Percentiles rank a stretch among this genome's conserved stretches.
phyloP scores from a whole-genome alignment of 768 basidiomycete species.

The Collybia mongolica region DNA sequence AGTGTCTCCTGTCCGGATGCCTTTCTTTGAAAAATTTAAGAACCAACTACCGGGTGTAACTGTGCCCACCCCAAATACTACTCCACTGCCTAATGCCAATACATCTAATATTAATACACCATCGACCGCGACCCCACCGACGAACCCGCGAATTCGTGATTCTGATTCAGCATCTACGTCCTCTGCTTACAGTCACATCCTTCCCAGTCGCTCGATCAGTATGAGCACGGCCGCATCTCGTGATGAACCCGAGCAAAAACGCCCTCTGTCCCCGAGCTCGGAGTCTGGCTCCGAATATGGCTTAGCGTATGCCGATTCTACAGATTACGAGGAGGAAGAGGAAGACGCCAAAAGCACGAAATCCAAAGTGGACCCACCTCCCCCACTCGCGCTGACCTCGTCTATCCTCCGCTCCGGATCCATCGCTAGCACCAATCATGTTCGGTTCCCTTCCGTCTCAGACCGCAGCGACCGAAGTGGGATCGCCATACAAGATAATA shows the following conservation, averaged over 20 bases:
- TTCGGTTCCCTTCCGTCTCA: slow-evolving; percentile 17
- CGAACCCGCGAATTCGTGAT: slow-evolving; percentile 1
- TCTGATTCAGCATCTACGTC: slow-evolving; percentile 6
- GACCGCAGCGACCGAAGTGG: slow-evolving; percentile 7
- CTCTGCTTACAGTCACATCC: slow-evolving; percentile 10
- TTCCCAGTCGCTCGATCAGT: slow-evolving; percentile 8
- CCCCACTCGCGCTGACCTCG: slow-evolving; percentile 18
- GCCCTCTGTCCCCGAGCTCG: slow-evolving; percentile 23
- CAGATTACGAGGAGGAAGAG: slow-evolving; percentile 38
- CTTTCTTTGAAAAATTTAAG: slow-evolving; percentile 60
- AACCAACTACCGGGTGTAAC: slow-evolving; percentile 29
- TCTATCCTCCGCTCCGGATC: slow-evolving; percentile 25
- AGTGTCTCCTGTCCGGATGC: slow-evolving; percentile 35
- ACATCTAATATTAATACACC: slow-evolving; percentile 11
- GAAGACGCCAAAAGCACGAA: slow-evolving; percentile 15
- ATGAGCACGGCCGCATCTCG: slow-evolving; percentile 15
- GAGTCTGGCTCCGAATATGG: slow-evolving; percentile 42
- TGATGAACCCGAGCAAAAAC: slow-evolving; percentile 6
- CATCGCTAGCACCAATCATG: slow-evolving; percentile 15
- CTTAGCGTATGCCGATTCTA: slow-evolving; percentile 50
- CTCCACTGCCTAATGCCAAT: slow-evolving; percentile 12
- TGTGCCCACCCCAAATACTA: slow-evolving; percentile 6
- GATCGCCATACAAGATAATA: slow-evolving; percentile 4
- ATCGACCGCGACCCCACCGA: slow-evolving; percentile 13
- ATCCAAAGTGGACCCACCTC: slow-evolving; percentile 19